Evolutionary conservation across 805 yeast species (phyloP).

Genomic region (Debaryomyces hansenii): DNA sequence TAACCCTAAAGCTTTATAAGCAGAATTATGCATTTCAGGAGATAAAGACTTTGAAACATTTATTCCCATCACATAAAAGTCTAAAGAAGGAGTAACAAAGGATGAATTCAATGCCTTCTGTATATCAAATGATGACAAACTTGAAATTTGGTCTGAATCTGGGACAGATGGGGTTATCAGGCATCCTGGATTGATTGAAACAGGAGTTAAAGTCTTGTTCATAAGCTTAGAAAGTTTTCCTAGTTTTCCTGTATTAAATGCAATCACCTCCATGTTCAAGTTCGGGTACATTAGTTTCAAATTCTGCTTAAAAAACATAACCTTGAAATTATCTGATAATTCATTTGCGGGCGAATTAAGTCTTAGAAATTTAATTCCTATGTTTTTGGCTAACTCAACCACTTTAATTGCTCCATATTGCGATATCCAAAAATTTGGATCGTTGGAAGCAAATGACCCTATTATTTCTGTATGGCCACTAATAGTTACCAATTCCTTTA

Average conservation of each 20-base stretch:
- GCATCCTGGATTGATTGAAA: background rate
- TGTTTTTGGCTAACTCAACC: constrained; percentile 6
- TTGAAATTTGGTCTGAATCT: background rate
- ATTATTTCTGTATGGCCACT: constrained; percentile 9
- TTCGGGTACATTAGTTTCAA: constrained; percentile 4
- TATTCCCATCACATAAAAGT: constrained; percentile 13
- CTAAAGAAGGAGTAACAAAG: constrained; percentile 9
- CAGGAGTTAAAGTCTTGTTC: constrained; percentile 12
- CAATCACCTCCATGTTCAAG: constrained; percentile 4
- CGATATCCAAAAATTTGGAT: constrained; percentile 9
- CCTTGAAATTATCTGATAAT: constrained; percentile 9
- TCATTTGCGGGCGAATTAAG: constrained; percentile 6
- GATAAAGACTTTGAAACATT: constrained; percentile 9
- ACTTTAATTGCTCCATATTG: constrained; percentile 3
- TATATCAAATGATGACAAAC: constrained; percentile 4
- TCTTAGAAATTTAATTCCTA: constrained; percentile 5
- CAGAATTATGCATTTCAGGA: constrained; percentile 12
- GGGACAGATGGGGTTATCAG: background rate
- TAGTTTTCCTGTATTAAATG: constrained; percentile 10
- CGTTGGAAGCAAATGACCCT: constrained; percentile 7
- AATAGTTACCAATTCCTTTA: constrained; percentile 1
- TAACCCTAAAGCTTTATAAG: constrained; percentile 13
- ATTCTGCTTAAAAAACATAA: constrained; percentile 4
- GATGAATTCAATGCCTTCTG: constrained; percentile 7
- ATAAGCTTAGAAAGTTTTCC: constrained; percentile 13